phyloP scores from a whole-genome alignment of 2,329 filamentous ascomycete species.

The Talaromyces sp. region DNA sequence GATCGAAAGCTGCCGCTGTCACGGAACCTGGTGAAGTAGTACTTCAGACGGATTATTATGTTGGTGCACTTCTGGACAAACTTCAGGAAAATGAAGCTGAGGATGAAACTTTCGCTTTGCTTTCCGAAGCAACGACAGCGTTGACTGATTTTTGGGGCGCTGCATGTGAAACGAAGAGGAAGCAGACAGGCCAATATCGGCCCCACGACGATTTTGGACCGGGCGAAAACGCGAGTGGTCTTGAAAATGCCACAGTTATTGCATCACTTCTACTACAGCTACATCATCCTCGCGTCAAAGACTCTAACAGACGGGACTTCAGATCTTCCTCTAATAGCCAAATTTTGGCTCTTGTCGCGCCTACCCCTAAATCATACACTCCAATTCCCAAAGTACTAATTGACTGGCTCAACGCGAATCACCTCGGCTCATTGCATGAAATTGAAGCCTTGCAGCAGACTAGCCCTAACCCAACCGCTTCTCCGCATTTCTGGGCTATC shows the following conservation, averaged over 20 bases:
- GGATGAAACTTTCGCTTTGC: conserved; percentile 25
- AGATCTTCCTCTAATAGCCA: conserved; percentile 24
- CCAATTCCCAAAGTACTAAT: conserved; percentile 72
- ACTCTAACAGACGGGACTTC: conserved; percentile 19
- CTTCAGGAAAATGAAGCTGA: conserved; percentile 29
- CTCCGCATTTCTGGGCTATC: conserved; percentile 77
- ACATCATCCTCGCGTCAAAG: conserved; percentile 60
- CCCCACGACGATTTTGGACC: conserved; percentile 61
- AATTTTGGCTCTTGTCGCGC: conserved; percentile 26
- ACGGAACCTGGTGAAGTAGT: conserved; percentile 68
- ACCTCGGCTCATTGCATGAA: conserved; percentile 66
- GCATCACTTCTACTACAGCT: conserved; percentile 71
- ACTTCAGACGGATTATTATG: conserved; percentile 66
- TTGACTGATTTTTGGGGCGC: conserved; percentile 33
- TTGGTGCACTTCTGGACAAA: conserved; percentile 58
- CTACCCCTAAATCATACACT: conserved; percentile 24
- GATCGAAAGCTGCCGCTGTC: conserved; percentile 54
- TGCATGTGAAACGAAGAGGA: conserved; percentile 41
- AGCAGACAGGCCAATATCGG: conserved; percentile 20
- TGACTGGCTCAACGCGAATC: conserved; percentile 72
- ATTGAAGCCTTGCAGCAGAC: conserved; percentile 59
- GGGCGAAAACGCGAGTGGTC: conserved; percentile 55
- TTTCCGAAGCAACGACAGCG: conserved; percentile 33
- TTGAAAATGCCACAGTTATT: conserved; percentile 74
- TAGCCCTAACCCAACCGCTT: conserved; percentile 68